Conservation (phyloP, 768 basidiomycete genomes). For the Lactarius quietus region DNA sequence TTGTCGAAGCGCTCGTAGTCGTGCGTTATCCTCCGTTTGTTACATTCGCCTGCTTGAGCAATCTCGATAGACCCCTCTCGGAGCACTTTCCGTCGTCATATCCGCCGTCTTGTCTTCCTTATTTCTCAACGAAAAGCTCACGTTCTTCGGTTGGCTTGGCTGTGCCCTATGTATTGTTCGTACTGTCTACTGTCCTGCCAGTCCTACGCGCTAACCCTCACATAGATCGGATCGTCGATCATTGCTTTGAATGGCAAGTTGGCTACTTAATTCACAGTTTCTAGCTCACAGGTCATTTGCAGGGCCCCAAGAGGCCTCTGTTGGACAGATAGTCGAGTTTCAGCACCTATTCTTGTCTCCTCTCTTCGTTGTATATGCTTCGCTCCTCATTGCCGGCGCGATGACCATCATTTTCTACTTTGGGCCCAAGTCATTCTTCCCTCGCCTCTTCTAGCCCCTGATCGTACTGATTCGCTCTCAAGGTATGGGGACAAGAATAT, state of each 20-base stretch:
- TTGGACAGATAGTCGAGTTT: constrained; percentile 69
- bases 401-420: constrained; percentile 78
- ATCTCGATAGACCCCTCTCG: constrained; percentile 74
- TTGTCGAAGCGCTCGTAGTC: constrained; percentile 90
- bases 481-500: constrained; percentile 89
- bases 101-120: constrained; percentile 90
- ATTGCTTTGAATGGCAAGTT: constrained; percentile 77
- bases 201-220: constrained; percentile 2
- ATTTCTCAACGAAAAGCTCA: constrained; percentile 89
- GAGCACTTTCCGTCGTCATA: constrained; percentile 93
- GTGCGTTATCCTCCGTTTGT: constrained; percentile 41
- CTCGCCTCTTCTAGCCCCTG: constrained; percentile 2
- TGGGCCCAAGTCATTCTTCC: constrained; percentile 56
- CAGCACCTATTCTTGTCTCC: constrained; percentile 76
- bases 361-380: constrained; percentile 71
- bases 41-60: constrained; percentile 11
- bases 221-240: constrained; percentile 76
- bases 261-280: constrained; percentile 29
- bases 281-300: constrained; percentile 13
- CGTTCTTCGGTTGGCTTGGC: constrained; percentile 96
- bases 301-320: constrained; percentile 68
- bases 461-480: constrained; percentile 5
- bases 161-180: constrained; percentile 87
- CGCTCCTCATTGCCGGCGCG: constrained; percentile 60
- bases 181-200: constrained; percentile 16